Conservation (phyloP, 768 basidiomycete species). For the Tulasnella sp. region DNA sequence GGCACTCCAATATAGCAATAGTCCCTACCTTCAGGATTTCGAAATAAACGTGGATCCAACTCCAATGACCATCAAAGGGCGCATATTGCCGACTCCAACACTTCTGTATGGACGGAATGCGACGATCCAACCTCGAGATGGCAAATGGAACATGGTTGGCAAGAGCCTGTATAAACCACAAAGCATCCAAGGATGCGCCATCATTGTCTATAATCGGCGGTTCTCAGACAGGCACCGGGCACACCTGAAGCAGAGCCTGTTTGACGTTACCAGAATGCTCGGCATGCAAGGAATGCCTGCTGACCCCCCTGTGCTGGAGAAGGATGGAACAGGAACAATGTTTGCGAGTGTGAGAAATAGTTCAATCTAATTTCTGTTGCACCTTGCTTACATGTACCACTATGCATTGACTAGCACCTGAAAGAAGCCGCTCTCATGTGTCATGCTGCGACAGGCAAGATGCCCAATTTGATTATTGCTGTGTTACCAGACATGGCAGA, state of each 20-base stretch:
- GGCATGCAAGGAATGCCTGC: too few relatives aligned
- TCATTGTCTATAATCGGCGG: slow-evolving; percentile 62
- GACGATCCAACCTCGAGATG: slow-evolving; percentile 62
- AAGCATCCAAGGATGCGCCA: slow-evolving; percentile 59
- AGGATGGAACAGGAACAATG: too few relatives aligned
- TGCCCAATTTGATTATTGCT: slow-evolving; percentile 65
- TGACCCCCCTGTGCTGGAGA: too few relatives aligned
- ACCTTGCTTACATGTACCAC: too few relatives aligned
- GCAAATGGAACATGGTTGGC: slow-evolving; percentile 75
- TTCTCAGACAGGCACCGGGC: too few relatives aligned
- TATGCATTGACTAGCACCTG: slow-evolving; percentile 49
- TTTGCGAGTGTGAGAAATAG: too few relatives aligned
- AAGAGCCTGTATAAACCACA: slow-evolving; percentile 58
- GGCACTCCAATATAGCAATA: slow-evolving; percentile 62
- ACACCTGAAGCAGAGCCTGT: too few relatives aligned
- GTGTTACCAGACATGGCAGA: slow-evolving; percentile 70
- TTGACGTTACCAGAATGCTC: too few relatives aligned
- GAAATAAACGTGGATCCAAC: slow-evolving; percentile 64
- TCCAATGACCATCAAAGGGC: slow-evolving; percentile 62
- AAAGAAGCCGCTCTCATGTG: slow-evolving; percentile 55
- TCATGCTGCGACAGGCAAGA: slow-evolving; percentile 45
- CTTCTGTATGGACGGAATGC: slow-evolving; percentile 53
- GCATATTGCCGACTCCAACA: slow-evolving; percentile 50
- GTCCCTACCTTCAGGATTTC: slow-evolving; percentile 73
- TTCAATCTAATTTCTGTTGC: too few relatives aligned